Base-by-base conservation (phyloP, 352 stramenopile species). In the Pythium phragmitis region DNA sequence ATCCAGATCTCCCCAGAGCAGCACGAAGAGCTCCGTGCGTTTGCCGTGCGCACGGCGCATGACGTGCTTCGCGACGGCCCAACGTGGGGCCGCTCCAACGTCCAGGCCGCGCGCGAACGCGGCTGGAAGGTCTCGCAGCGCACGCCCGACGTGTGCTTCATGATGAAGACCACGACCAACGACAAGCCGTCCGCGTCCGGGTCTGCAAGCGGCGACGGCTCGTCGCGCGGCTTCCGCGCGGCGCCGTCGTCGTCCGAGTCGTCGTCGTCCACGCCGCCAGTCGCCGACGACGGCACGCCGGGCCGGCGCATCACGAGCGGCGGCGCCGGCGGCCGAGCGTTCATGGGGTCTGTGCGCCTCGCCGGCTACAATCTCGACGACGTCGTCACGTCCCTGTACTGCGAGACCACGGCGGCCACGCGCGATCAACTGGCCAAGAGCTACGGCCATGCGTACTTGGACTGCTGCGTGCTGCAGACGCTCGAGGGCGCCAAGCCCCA, bases 51-150 rank as follows among this genome's bases (percentile, higher is more conserved):
- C 36, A 77, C 72, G 14, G 78, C 75, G 17, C 60, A 74, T 34
- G 70, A 85, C 41, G 74, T 79, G 6, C 43, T 91, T 14, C 78
- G 77, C 33, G 78, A 91, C 41, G 82, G 82, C 14, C 76, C 78
- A 13, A 84, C 76, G 48, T 91, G 82, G 82, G 82, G 71, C 16
- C 76, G 82, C 43, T 76, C 76, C 36, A 89, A 89, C 61, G 68
- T 88, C 8, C 67, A 77, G 26, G 67, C 39, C 4, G 76, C 82
- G 0, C 69, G 80, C 26, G 69, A 73, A 0, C 69, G 61, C 41
- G 82, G 80, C 41, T 91, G 82, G 82, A 82, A 85, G 57, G 68
- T 89, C 59, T 68, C 76, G 14, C 72, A 69, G 21, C 76, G 72
- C 50, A 68, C 73, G 49, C 67, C 73, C 6, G 76, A 75, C 5